Conservation (phyloP, 768 basidiomycete species). For the Lentinula sp. region DNA sequence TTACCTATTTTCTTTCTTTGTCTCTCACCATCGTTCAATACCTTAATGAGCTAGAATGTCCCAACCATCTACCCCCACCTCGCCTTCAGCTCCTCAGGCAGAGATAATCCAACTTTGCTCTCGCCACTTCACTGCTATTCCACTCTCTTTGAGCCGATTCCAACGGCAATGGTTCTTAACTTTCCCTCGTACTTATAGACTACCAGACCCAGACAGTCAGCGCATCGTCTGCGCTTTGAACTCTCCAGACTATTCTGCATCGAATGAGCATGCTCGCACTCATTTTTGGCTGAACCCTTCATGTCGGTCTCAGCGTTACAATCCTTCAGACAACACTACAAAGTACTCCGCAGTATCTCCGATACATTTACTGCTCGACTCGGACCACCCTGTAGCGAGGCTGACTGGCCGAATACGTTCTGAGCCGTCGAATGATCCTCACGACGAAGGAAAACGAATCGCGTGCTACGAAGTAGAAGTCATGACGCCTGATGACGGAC, state of each 20-base stretch:
- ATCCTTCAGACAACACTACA: background rate
- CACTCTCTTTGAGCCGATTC: slow-evolving; percentile 3
- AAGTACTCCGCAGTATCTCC: background rate
- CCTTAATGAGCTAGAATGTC: slow-evolving; percentile 1
- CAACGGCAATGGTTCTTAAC: slow-evolving; percentile 4
- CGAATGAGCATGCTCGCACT: background rate
- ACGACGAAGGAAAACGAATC: slow-evolving; percentile 3
- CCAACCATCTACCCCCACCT: background rate
- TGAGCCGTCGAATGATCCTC: slow-evolving; percentile 2
- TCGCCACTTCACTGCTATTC: slow-evolving; percentile 3
- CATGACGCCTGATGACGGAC: background rate
- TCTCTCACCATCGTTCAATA: background rate
- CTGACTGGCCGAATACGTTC: slow-evolving; percentile 1
- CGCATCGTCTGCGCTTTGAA: slow-evolving; percentile 3
- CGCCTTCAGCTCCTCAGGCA: background rate
- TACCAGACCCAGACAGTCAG: background rate
- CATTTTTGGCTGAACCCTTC: slow-evolving; percentile 6
- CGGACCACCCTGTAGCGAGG: background rate
- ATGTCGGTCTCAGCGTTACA: background rate
- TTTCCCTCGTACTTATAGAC: slow-evolving; percentile 2
- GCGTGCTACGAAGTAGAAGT: slow-evolving; percentile 6
- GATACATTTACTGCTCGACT: slow-evolving; percentile 1
- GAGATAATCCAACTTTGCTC: slow-evolving; percentile 6
- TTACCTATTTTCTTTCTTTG: background rate
- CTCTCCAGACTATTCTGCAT: background rate